These are phyloP conservation scores for Crucihimalaya himalaica DNA, from an alignment of 345 rosid species.

Conservation along the genomic window DNA sequence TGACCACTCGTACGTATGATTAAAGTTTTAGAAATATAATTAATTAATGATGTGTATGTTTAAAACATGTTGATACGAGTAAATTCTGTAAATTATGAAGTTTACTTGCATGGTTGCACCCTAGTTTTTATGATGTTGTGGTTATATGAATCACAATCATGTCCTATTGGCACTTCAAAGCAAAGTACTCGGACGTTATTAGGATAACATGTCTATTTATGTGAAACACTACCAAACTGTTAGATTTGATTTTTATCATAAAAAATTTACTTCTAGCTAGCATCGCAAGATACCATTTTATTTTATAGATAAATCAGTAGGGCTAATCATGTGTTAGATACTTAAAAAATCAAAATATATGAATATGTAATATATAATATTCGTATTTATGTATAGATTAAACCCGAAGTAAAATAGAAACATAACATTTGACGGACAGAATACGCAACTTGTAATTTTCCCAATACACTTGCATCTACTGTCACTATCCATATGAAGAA, in stretches of 20 bases:
- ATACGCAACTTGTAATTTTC: not conserved
- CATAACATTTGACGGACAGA: not conserved
- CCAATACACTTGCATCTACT: not conserved
- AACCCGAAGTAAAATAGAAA: not conserved
- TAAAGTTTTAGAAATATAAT: not conserved
- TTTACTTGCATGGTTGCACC: slow-evolving; percentile 33
- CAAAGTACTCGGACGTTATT: not conserved
- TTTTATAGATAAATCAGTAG: not conserved
- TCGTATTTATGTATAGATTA: too few relatives aligned
- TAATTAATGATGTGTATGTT: slow-evolving; percentile 2
- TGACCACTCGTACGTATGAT: not conserved
- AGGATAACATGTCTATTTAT: not conserved
- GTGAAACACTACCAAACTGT: slow-evolving; percentile 1
- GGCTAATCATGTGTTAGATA: not conserved
- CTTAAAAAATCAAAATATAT: too few relatives aligned
- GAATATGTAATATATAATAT: too few relatives aligned
- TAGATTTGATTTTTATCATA: not conserved
- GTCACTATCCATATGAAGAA: slow-evolving; percentile 32
- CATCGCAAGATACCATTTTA: not conserved
- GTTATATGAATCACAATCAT: slow-evolving; percentile 25
- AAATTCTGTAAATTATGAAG: slow-evolving; percentile 24
- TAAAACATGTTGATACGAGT: slow-evolving; percentile 10
- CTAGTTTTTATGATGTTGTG: slow-evolving; percentile 25
- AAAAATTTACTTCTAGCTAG: not conserved
- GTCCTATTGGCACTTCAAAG: slow-evolving; percentile 13